Evolutionary conservation across 2,329 filamentous ascomycete species (phyloP).

Genomic region (Davidsoniella australis): DNA sequence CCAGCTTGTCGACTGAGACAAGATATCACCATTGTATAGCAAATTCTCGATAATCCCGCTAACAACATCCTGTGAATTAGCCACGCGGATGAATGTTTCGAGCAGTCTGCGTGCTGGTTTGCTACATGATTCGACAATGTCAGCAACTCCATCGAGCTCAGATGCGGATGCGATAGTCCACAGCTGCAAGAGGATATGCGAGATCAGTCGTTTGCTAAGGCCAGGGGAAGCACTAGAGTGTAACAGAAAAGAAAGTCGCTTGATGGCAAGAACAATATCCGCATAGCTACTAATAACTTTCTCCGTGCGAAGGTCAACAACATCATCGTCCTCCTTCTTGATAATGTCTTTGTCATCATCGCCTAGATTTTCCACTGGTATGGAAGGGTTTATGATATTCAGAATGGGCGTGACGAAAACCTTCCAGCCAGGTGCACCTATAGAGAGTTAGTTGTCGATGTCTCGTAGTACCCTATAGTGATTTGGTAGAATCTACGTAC

Average conservation of each 20-base stretch:
- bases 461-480: background rate
- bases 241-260: conserved; percentile 37
- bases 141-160: conserved; percentile 22
- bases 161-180: conserved; percentile 39
- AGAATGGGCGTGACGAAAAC: conserved; percentile 43
- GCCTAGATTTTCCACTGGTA: conserved; percentile 11
- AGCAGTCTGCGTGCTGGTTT: conserved; percentile 33
- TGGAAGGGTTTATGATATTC: conserved; percentile 29
- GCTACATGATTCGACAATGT: conserved; percentile 24
- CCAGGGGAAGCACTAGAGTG: conserved; percentile 51
- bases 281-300: conserved; percentile 28
- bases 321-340: conserved; percentile 20
- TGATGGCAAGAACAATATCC: conserved; percentile 33
- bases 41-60: conserved; percentile 34
- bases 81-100: conserved; percentile 39
- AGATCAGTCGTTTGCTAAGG: conserved; percentile 42
- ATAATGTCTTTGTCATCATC: conserved; percentile 3
- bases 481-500: conserved; percentile 17
- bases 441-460: background rate
- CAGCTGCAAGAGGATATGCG: conserved; percentile 40
- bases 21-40: conserved; percentile 32
- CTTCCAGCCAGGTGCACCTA: conserved; percentile 43
- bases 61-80: conserved; percentile 33
- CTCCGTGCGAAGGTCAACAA: conserved; percentile 29
- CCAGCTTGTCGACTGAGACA: conserved; percentile 28